Evolutionary conservation across 768 basidiomycete genomes (phyloP).

Genomic region (Termitomyces sp.): DNA sequence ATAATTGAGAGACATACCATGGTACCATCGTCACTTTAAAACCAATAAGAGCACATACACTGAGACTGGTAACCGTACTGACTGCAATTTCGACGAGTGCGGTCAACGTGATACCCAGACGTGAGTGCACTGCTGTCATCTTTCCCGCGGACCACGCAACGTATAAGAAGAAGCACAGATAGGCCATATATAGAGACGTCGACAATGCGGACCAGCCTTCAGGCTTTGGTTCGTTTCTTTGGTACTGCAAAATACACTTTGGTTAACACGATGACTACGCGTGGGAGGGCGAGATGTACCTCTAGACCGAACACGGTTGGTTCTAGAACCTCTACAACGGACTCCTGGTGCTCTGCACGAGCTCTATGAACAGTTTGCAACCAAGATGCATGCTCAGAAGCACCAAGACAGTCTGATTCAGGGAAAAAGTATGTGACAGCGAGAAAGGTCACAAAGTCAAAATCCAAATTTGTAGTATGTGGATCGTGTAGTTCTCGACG

Average conservation of each 20-base stretch:
- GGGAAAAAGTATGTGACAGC: slow-evolving; percentile 82
- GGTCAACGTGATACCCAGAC: slow-evolving; percentile 88
- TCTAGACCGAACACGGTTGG: slow-evolving; percentile 41
- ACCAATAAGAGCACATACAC: slow-evolving; percentile 85
- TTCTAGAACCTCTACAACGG: slow-evolving; percentile 25
- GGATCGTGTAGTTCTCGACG: slow-evolving; percentile 55
- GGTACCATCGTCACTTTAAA: slow-evolving; percentile 89
- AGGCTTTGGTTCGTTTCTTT: slow-evolving; percentile 38
- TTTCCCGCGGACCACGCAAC: slow-evolving; percentile 70
- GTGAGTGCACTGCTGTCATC: slow-evolving; percentile 84
- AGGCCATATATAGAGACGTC: slow-evolving; percentile 69
- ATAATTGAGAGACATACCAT: slow-evolving; percentile 48
- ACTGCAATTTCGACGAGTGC: slow-evolving; percentile 88
- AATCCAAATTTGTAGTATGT: slow-evolving; percentile 36
- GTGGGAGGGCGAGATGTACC: slow-evolving; percentile 19
- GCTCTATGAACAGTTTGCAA: slow-evolving; percentile 41
- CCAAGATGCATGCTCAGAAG: slow-evolving; percentile 61
- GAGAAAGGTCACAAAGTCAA: slow-evolving; percentile 64
- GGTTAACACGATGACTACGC: neutral
- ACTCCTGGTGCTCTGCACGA: slow-evolving; percentile 26
- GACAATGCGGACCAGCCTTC: slow-evolving; percentile 57
- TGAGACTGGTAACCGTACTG: slow-evolving; percentile 90
- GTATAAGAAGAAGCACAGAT: slow-evolving; percentile 68
- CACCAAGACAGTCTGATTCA: slow-evolving; percentile 63
- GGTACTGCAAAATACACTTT: slow-evolving; percentile 35